Base-by-base conservation (phyloP, 257 asterid genomes). In the Pogostemon cablin region DNA sequence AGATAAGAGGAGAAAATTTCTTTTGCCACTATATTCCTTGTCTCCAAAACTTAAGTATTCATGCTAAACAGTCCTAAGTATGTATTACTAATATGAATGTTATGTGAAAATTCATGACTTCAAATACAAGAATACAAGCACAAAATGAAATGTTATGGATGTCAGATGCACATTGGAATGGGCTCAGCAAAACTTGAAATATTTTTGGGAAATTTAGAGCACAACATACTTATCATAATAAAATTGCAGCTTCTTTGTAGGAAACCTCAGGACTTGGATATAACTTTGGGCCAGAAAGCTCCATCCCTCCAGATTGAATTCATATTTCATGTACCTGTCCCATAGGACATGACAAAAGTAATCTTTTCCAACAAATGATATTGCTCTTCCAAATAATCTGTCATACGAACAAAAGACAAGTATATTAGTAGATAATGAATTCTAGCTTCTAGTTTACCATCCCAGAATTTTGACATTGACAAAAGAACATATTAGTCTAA, bases 241-340 rank as follows among this genome's bases (percentile, higher is more conserved):
- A 63, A 78, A 85, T 4, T 71, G 85, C 85, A 93, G 80, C 87
- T 87, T 86, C 80, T 80, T 87, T 11, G 97, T 81, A 38, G 63
- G 63, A 78, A 83, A 90, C 70, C 79, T 83, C 86, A 93, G 82
- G 64, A 86, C 82, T 85, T 86, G 87, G 44, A 89, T 77, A 85
- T 93, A 90, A 81, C 88, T 83, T 40, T 86, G 83, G 46, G 96
- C 93, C 72, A 93, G 95, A 78, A 79, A 82, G 59, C 74, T 78
- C 97, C 96, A 93, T 46, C 93, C 85, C 75, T 87, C 86, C 68
- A 76, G 90, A 70, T 71, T 74, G 71, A 81, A 86, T 78, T 90
- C 97, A 83, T 82, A 90, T 76, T 83, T 83, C 82, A 93, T 72
- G 87, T 93, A 93, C 74, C 78, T 86, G 82, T 88, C 96, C 98